Evolutionary conservation across 2,329 filamentous ascomycete species (phyloP).

Genomic region (Cladophialophora chaetospira): DNA sequence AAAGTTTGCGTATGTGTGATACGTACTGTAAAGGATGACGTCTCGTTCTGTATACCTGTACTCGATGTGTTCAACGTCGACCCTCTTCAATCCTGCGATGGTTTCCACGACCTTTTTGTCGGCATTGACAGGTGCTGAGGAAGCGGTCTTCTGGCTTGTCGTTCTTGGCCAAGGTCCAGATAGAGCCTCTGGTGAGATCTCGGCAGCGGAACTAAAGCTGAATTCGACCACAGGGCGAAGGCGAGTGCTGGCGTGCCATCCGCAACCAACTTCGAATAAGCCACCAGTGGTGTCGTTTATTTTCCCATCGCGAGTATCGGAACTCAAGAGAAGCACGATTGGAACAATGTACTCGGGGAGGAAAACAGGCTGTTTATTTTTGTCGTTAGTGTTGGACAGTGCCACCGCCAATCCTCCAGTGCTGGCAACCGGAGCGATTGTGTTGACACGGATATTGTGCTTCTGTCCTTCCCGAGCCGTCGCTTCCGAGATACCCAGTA

Average conservation of each 20-base stretch:
- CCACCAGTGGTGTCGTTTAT: constrained; percentile 83
- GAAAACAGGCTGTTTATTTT: constrained; percentile 96
- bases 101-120: constrained; percentile 76
- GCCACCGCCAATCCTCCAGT: constrained; percentile 83
- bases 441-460: constrained; percentile 98
- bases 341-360: constrained; percentile 90
- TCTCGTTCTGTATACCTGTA: constrained; percentile 81
- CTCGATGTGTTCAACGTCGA: constrained; percentile 62
- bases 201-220: background rate
- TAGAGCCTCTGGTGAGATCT: background rate
- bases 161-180: background rate
- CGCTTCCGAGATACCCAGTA: constrained; percentile 89
- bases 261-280: constrained; percentile 91
- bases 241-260: constrained; percentile 82
- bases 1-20: constrained; percentile 42
- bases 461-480: constrained; percentile 89
- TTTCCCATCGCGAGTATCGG: constrained; percentile 66
- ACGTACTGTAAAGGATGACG: constrained; percentile 82
- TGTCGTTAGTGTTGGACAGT: no score
- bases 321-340: constrained; percentile 80
- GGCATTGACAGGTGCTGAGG: constrained; percentile 63
- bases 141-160: background rate
- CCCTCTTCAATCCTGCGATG: constrained; percentile 78
- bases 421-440: constrained; percentile 93
- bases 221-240: background rate